Percentiles rank a stretch among this genome's conserved stretches.
phyloP scores from a whole-genome alignment of 495 filamentous ascomycete species.

The Lepidopterella palustris region DNA sequence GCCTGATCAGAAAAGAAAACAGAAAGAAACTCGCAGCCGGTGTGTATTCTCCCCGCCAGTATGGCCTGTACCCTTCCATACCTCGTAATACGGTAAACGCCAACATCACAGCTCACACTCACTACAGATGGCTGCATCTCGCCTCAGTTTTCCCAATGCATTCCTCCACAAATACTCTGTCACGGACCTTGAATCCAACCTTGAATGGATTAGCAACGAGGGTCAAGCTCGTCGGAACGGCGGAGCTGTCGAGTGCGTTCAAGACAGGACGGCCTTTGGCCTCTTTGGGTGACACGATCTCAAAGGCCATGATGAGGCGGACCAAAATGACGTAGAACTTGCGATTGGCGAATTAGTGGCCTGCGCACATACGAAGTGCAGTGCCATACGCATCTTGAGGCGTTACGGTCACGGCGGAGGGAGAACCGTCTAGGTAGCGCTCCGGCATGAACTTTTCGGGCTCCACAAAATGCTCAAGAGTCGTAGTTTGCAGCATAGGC shows the following conservation, averaged over 20 bases:
- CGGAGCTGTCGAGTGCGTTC: neutral
- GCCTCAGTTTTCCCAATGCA: constrained; percentile 4
- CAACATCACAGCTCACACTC: neutral
- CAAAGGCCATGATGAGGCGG: constrained; percentile 52
- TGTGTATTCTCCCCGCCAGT: too few species aligned
- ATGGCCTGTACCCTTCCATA: too few species aligned
- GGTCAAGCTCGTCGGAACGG: constrained; percentile 1
- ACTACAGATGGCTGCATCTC: neutral
- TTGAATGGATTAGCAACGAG: constrained; percentile 9
- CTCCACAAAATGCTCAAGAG: constrained; percentile 48
- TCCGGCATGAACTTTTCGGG: constrained; percentile 50
- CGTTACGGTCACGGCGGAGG: constrained; percentile 46
- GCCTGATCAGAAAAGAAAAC: too few species aligned
- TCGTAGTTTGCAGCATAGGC: constrained; percentile 58
- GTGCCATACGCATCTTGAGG: constrained; percentile 58
- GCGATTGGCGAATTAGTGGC: constrained; percentile 55
- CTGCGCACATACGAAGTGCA: constrained; percentile 58
- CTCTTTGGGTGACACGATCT: constrained; percentile 38
- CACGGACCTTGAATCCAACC: constrained; percentile 6
- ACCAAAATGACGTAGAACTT: constrained; percentile 56
- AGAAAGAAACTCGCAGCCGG: too few species aligned
- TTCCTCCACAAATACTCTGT: neutral
- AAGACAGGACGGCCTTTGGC: neutral
- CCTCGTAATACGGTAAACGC: too few species aligned
- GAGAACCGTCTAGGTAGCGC: constrained; percentile 46